Conservation (phyloP, 352 stramenopile genomes). For the Phytophthora pseudosyringae region DNA sequence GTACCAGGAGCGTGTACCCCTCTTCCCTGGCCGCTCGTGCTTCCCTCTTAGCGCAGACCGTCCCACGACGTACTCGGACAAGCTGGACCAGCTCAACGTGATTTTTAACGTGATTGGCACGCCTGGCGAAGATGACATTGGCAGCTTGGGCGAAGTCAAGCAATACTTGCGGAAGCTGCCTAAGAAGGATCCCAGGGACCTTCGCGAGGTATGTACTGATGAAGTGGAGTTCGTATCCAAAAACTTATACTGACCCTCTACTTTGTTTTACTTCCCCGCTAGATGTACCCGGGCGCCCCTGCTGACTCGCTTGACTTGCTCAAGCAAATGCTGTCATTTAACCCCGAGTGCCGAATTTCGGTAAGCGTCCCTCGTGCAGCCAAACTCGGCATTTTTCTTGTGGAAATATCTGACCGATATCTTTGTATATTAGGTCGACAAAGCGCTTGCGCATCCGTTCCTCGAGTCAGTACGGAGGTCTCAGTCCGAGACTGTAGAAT, state of each 20-base stretch:
- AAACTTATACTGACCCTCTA: constrained; percentile 3
- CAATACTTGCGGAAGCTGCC: constrained; percentile 88
- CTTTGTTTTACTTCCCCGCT: constrained; percentile 1
- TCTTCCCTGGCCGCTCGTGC: constrained; percentile 88
- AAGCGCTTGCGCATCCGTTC: constrained; percentile 86
- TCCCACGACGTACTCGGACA: constrained; percentile 87
- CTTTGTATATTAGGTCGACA: constrained; percentile 61
- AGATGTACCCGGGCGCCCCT: constrained; percentile 86
- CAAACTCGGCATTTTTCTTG: not conserved
- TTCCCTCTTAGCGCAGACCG: constrained; percentile 86
- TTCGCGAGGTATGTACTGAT: constrained; percentile 59
- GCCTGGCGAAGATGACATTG: constrained; percentile 91
- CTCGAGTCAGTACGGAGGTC: constrained; percentile 75
- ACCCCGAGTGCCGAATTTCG: constrained; percentile 84
- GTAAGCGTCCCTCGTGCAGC: constrained; percentile 35
- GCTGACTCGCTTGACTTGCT: constrained; percentile 86
- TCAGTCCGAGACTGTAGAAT: constrained; percentile 77
- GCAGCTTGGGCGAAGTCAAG: constrained; percentile 80
- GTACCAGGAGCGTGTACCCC: constrained; percentile 85
- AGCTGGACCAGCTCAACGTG: constrained; percentile 94
- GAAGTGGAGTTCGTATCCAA: not conserved
- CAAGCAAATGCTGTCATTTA: constrained; percentile 87
- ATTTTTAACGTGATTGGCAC: constrained; percentile 97
- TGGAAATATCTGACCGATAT: constrained; percentile 3
- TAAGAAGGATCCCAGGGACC: constrained; percentile 79